Conservation (phyloP, 2,329 filamentous ascomycete species). For the Fusarium compactum region DNA sequence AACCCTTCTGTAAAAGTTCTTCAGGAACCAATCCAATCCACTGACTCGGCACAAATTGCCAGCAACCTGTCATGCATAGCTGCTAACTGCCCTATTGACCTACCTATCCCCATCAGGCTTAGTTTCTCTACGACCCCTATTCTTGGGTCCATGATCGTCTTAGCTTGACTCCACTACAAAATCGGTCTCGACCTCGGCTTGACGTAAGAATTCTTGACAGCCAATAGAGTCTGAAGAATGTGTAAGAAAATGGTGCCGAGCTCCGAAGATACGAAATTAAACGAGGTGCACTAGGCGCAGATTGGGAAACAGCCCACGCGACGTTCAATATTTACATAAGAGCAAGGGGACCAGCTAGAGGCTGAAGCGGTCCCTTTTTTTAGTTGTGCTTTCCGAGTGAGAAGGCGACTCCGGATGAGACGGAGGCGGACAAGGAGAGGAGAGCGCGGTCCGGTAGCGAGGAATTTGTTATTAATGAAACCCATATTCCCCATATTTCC, state of each 20-base stretch:
- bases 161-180: neutral
- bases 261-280: constrained; percentile 29
- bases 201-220: constrained; percentile 2
- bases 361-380: constrained; percentile 5
- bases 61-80: neutral
- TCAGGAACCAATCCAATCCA: neutral
- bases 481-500: constrained; percentile 1
- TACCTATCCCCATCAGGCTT: neutral
- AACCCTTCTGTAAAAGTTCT: neutral
- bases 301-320: constrained; percentile 26
- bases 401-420: constrained; percentile 3
- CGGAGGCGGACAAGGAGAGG: neutral
- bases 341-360: neutral
- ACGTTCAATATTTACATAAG: constrained; percentile 22
- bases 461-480: constrained; percentile 5
- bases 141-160: neutral
- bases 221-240: neutral
- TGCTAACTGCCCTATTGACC: neutral
- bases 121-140: neutral
- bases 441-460: neutral
- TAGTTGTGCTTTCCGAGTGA: neutral
- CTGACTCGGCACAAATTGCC: constrained; percentile 7
- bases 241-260: constrained; percentile 25
- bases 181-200: constrained; percentile 13
- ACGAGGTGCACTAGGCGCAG: neutral